Conservation (phyloP, 768 basidiomycete genomes). For the Pisolithus orientalis region DNA sequence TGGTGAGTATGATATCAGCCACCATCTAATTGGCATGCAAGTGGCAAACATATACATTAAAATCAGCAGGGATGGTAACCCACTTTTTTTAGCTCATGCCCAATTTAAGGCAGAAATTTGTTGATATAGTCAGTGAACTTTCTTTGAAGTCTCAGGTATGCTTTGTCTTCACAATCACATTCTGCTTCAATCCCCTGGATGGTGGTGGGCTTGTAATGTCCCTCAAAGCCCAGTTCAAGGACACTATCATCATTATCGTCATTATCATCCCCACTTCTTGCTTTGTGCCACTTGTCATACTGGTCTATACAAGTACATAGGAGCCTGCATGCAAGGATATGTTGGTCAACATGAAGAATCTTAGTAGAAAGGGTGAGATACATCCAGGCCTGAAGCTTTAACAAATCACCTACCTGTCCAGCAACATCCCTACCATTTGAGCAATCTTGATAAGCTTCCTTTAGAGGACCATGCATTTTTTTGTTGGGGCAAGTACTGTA, state of each 20-base stretch:
- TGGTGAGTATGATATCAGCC: background rate
- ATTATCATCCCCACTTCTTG: too few relatives aligned
- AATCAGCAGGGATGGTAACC: background rate
- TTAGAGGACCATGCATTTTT: background rate
- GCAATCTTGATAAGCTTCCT: constrained; percentile 13
- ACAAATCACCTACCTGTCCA: constrained; percentile 18
- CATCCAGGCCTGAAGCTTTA: background rate
- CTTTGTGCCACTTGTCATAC: background rate
- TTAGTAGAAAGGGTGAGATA: background rate
- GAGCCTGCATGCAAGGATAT: background rate
- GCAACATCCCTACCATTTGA: constrained; percentile 32
- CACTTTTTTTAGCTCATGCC: background rate
- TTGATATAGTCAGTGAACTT: constrained; percentile 3
- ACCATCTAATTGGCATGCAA: background rate
- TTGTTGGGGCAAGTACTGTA: constrained; percentile 26
- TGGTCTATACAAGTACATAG: background rate
- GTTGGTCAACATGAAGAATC: constrained; percentile 3
- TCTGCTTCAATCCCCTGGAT: background rate
- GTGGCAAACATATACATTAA: background rate
- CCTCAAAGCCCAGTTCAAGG: background rate
- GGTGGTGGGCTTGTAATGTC: background rate
- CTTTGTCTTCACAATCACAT: background rate
- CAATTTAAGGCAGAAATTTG: background rate
- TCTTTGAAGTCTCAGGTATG: background rate
- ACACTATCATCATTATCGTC: background rate